A percentile compares a stretch with the other conserved stretches of the same genome.
Conservation (phyloP, 371 early-diverging fungal genomes). For the Haplosporangium sp. region DNA sequence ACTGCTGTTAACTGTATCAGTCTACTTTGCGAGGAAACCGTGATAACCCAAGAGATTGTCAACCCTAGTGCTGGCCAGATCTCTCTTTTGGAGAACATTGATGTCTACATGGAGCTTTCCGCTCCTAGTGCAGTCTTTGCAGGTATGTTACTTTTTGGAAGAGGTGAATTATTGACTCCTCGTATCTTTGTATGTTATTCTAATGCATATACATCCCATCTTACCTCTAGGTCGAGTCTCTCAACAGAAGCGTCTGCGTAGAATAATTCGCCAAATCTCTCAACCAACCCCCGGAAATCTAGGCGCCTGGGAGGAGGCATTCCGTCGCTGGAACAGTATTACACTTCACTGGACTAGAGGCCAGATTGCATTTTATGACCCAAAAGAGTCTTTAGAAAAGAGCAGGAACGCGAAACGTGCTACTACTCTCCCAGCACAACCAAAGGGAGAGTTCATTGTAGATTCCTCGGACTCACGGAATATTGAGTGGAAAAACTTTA, state of each 20-base stretch:
- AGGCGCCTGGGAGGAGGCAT: conserved; percentile 90
- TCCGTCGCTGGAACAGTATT: conserved; percentile 80
- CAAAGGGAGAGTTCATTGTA: conserved; percentile 49
- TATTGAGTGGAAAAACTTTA: conserved; percentile 84
- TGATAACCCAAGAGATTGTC: conserved; percentile 66
- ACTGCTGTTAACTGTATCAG: conserved; percentile 73
- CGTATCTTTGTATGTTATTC: too few species aligned
- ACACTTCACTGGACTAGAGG: conserved; percentile 65
- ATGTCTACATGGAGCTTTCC: conserved; percentile 79
- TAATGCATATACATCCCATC: neutral
- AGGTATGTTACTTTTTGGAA: conserved; percentile 45
- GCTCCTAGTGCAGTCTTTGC: conserved; percentile 70
- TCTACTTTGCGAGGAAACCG: conserved; percentile 72
- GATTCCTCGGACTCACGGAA: conserved; percentile 42
- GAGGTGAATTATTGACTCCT: too few species aligned
- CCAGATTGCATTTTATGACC: conserved; percentile 50
- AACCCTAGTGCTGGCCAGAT: conserved; percentile 65
- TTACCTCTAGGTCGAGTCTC: conserved; percentile 66
- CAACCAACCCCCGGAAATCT: conserved; percentile 82
- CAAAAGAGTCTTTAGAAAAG: conserved; percentile 42
- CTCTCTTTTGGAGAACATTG: conserved; percentile 78
- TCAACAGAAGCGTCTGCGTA: conserved; percentile 84
- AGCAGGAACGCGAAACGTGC: conserved; percentile 36
- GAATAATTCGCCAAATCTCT: conserved; percentile 74
- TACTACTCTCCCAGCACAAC: conserved; percentile 46